Percentiles rank a stretch among this genome's conserved stretches.
phyloP scores from a whole-genome alignment of 352 stramenopile species.

The Phytophthora podocarpi region DNA sequence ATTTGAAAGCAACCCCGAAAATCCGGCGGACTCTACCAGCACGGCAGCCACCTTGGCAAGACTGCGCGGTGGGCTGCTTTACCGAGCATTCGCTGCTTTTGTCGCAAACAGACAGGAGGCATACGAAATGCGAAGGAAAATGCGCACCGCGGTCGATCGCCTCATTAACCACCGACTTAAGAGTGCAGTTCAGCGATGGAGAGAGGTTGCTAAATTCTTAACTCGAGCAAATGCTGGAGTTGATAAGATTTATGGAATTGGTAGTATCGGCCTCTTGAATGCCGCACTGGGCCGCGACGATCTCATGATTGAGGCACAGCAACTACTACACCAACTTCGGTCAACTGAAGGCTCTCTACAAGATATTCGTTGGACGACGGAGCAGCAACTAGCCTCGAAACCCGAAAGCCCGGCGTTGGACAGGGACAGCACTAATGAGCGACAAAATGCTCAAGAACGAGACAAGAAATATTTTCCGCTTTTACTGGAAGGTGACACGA shows the following conservation, averaged over 20 bases:
- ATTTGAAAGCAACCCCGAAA: conserved; percentile 53
- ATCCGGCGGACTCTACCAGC: conserved; percentile 11
- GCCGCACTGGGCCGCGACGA: conserved; percentile 55
- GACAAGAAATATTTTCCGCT: conserved; percentile 51
- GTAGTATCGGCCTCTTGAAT: conserved; percentile 53
- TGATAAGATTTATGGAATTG: conserved; percentile 40
- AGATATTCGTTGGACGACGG: conserved; percentile 44
- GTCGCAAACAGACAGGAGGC: conserved; percentile 45
- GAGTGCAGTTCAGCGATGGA: conserved; percentile 37
- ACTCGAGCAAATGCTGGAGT: conserved; percentile 14
- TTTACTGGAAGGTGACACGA: conserved; percentile 63
- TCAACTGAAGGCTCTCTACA: conserved; percentile 44
- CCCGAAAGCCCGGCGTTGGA: conserved; percentile 1
- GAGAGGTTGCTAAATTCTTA: conserved; percentile 26
- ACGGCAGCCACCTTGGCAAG: conserved; percentile 36
- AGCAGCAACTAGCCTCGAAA: conserved; percentile 36
- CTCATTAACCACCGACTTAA: conserved; percentile 34
- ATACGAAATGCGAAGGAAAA: conserved; percentile 44
- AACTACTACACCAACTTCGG: conserved; percentile 49
- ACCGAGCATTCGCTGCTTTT: conserved; percentile 58
- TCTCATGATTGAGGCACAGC: conserved; percentile 50
- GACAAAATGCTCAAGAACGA: conserved; percentile 3
- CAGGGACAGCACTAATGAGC: conserved; percentile 5
- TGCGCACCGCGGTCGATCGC: conserved; percentile 32
- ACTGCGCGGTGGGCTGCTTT: conserved; percentile 47